Conservation (phyloP, 495 filamentous ascomycete species). For the Baudoinia panamericana region DNA sequence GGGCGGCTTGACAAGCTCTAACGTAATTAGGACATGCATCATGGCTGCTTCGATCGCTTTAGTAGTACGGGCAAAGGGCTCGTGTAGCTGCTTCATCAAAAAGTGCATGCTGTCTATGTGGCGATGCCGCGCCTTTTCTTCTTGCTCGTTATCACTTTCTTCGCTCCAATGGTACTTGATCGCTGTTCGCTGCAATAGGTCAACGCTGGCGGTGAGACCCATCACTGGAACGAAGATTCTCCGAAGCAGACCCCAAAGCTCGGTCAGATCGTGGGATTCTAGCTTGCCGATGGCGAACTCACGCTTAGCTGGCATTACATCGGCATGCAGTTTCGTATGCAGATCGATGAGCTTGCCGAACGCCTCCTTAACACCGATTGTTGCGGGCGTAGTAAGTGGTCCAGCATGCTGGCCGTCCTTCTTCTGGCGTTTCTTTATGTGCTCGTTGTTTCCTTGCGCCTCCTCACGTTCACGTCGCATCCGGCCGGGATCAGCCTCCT, state of each 20-base stretch:
- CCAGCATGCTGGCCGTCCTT: not conserved
- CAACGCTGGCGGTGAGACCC: slow-evolving; percentile 59
- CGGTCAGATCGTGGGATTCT: slow-evolving; percentile 50
- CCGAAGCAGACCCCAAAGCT: slow-evolving; percentile 44
- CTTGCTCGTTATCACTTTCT: slow-evolving; percentile 24
- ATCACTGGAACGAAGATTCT: slow-evolving; percentile 53
- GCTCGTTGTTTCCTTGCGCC: slow-evolving; percentile 23
- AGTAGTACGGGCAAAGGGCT: slow-evolving; percentile 55
- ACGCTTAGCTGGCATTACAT: slow-evolving; percentile 65
- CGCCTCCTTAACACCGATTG: slow-evolving; percentile 39
- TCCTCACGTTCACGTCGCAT: slow-evolving; percentile 12
- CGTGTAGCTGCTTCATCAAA: slow-evolving; percentile 62
- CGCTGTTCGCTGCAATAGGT: slow-evolving; percentile 60
- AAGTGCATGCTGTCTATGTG: slow-evolving; percentile 47
- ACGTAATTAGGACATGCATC: slow-evolving; percentile 47
- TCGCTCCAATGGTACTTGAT: slow-evolving; percentile 36
- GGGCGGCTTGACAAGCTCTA: slow-evolving; percentile 46
- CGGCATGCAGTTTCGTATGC: slow-evolving; percentile 55
- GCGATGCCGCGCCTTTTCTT: slow-evolving; percentile 19
- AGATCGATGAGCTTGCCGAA: slow-evolving; percentile 46
- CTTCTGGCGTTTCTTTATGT: slow-evolving; percentile 1
- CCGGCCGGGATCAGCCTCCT: slow-evolving; percentile 44
- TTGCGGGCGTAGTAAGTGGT: slow-evolving; percentile 34
- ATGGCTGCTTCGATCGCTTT: slow-evolving; percentile 58
- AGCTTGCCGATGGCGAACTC: slow-evolving; percentile 58